Evolutionary conservation across 306 rosid species (phyloP).

Genomic region (Cucurbita moschata): DNA sequence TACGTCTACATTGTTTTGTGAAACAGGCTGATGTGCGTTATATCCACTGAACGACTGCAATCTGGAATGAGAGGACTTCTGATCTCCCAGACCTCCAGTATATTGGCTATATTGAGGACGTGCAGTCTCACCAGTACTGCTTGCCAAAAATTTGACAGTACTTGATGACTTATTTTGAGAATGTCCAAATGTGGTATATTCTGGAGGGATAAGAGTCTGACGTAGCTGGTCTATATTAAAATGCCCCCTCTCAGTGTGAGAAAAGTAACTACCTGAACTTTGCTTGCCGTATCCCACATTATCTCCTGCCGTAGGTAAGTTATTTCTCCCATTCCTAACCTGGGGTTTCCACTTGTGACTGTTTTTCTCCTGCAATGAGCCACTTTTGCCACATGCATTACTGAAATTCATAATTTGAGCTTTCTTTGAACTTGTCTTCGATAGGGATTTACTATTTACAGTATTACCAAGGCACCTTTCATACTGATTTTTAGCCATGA

Average conservation of each 20-base stretch:
- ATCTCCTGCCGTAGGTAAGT: constrained; percentile 24
- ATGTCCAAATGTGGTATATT: constrained; percentile 30
- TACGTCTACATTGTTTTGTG: constrained; percentile 39
- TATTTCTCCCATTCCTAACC: constrained; percentile 32
- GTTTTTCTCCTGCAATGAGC: constrained; percentile 26
- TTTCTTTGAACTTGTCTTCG: constrained; percentile 37
- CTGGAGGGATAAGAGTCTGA: constrained; percentile 30
- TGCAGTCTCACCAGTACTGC: constrained; percentile 30
- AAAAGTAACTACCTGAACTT: constrained; percentile 35
- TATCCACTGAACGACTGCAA: constrained; percentile 40
- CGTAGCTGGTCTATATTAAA: constrained; percentile 21
- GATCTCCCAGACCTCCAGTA: constrained; percentile 33
- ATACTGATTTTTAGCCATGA: constrained; percentile 74
- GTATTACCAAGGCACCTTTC: constrained; percentile 62
- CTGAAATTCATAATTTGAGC: constrained; percentile 24
- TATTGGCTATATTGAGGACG: constrained; percentile 42
- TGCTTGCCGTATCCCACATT: constrained; percentile 37
- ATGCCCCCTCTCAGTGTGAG: constrained; percentile 32
- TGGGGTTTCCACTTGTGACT: constrained; percentile 31
- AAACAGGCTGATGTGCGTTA: constrained; percentile 35
- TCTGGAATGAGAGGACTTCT: constrained; percentile 28
- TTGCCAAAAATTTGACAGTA: constrained; percentile 37
- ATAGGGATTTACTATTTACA: constrained; percentile 20
- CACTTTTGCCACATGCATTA: constrained; percentile 19
- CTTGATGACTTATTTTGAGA: constrained; percentile 45